These are phyloP conservation scores for Vitis rupestris DNA, from an alignment of 164 flowering plant species.

Conservation along the genomic window DNA sequence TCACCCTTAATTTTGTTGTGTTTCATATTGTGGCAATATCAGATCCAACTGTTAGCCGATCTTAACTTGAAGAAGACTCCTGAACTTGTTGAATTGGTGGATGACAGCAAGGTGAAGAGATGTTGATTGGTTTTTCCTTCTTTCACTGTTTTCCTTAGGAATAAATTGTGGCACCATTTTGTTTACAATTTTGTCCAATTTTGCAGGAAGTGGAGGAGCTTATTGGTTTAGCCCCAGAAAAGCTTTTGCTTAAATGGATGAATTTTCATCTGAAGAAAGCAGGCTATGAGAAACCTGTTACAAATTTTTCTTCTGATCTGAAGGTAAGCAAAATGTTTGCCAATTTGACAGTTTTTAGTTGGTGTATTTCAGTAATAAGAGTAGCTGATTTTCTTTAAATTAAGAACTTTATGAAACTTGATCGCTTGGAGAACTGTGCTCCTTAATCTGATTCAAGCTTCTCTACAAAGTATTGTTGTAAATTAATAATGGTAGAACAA, in stretches of 20 bases:
- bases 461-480: too few species aligned
- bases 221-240: constrained; percentile 31
- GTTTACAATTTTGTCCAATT: background rate
- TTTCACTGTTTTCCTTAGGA: background rate
- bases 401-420: too few species aligned
- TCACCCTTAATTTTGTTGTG: background rate
- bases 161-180: background rate
- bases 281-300: constrained; percentile 30
- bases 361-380: too few species aligned
- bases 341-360: too few species aligned
- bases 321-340: constrained; percentile 21
- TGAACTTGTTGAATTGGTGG: constrained; percentile 54
- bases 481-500: too few species aligned
- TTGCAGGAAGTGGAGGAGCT: constrained; percentile 38
- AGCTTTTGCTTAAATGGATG: constrained; percentile 40
- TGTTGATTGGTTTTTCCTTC: background rate
- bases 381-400: too few species aligned
- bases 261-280: constrained; percentile 39
- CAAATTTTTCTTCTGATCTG: constrained; percentile 36
- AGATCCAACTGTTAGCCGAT: constrained; percentile 59
- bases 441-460: too few species aligned
- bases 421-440: too few species aligned
- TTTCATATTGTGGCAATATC: constrained; percentile 18
- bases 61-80: constrained; percentile 59
- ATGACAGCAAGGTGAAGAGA: constrained; percentile 36